Base-by-base conservation (phyloP, 192 early-diverging fungal genomes). In the Paraglomus occultum region DNA sequence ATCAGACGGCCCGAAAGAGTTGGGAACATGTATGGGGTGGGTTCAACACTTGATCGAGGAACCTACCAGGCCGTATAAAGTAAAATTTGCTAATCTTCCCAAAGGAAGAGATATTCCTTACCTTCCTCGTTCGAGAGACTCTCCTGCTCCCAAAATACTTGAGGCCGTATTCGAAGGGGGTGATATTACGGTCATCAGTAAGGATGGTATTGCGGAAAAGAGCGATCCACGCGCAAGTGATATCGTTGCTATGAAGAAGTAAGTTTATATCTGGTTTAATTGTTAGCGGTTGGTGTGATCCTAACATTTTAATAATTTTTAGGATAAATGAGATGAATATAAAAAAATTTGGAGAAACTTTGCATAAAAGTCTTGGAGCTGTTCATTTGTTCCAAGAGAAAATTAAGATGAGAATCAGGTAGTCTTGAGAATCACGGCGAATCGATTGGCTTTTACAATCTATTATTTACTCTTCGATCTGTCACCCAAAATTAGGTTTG, bases 381-480 rank as follows among this genome's bases (percentile, higher is more conserved):
- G 18, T 78, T 17, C 69, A 75, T 10, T 57, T 81, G 22, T 69
- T 69, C 20, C 77, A 81, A 52, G 75, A 73, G 72, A 65, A 79
- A 42, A 71, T 76, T 17, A 67, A 67, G 18, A 59, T 82, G 67
- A 71, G 76, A 8, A 51, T 77, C 15, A 59, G 67, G 67, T 70
- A 49, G 42, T 6, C 3, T 40, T 46, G n/a, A 44, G 15, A 17
- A 47, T 50, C 49, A 8, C 8, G 23, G 15, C 31, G 15, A 10
- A 8, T 6, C 43, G 0, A 23, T 22, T 62, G 17, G 23, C 47
- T 46, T 62, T 62, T 44, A 8, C 20, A 4, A 6, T 20, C 39
- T 8, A 64, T 49, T 31, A 31, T 31, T 31, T 31, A 31, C 31
- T 31, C 31, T 31, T 31, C 31, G 1, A 31, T 57, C 14, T 22